phyloP scores from a whole-genome alignment of 306 rosid genomes.

The Glycyrrhiza uralensis region DNA sequence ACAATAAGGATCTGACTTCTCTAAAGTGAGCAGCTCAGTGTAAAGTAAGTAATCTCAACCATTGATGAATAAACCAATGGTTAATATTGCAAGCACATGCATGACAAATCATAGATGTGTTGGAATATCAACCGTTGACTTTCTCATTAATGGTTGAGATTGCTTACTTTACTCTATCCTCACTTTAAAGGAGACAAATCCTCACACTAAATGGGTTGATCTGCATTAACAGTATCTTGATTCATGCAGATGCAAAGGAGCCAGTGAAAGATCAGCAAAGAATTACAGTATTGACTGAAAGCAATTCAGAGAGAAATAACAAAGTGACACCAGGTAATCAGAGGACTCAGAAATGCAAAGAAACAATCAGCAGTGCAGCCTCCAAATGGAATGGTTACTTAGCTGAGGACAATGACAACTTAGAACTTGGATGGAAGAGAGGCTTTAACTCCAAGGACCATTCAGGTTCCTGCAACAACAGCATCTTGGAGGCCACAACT shows the following conservation, averaged over 20 bases:
- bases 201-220: not conserved
- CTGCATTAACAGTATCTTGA: not conserved
- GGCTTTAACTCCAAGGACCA: slow-evolving; percentile 1
- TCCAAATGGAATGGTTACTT: slow-evolving; percentile 74
- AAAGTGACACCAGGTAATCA: not conserved
- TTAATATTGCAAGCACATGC: too few species aligned
- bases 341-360: slow-evolving; percentile 19
- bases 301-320: slow-evolving; percentile 20
- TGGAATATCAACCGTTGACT: too few species aligned
- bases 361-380: slow-evolving; percentile 16
- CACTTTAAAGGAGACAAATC: too few species aligned
- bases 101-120: too few species aligned
- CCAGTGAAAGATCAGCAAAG: slow-evolving; percentile 7
- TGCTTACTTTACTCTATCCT: too few species aligned
- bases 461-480: not conserved
- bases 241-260: slow-evolving; percentile 34
- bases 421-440: not conserved
- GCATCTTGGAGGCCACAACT: slow-evolving; percentile 24
- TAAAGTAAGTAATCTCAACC: too few species aligned
- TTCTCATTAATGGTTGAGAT: too few species aligned
- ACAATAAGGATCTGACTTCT: too few species aligned
- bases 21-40: too few species aligned
- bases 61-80: too few species aligned
- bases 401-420: slow-evolving; percentile 31
- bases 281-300: not conserved